Evolutionary conservation across 1,284 basidiomycete genomes (phyloP).

Genomic region (Neolentinus lepideus): DNA sequence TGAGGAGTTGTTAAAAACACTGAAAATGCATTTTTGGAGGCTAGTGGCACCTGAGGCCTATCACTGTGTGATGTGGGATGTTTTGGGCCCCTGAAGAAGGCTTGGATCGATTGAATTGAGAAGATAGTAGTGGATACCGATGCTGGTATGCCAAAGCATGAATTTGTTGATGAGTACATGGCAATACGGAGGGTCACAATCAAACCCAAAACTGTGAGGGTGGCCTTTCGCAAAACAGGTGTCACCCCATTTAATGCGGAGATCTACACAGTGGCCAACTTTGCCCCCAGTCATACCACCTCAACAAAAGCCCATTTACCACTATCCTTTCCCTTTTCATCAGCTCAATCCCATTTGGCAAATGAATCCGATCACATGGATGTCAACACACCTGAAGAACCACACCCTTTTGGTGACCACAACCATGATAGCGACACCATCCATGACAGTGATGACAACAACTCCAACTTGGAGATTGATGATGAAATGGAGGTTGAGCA

Average conservation of each 20-base stretch:
- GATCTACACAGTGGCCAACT: background rate
- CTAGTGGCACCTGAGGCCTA: too few species aligned
- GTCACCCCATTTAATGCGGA: background rate
- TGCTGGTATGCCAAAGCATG: background rate
- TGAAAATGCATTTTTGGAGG: too few species aligned
- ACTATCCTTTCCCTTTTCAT: too few species aligned
- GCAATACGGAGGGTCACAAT: background rate
- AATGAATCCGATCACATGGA: too few species aligned
- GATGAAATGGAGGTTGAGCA: too few species aligned
- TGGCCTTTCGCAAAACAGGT: background rate
- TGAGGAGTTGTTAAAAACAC: too few species aligned
- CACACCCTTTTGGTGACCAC: too few species aligned
- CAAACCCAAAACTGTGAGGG: background rate
- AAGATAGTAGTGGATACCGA: background rate
- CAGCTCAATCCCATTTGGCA: too few species aligned
- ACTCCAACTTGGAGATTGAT: too few species aligned
- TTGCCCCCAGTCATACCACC: background rate
- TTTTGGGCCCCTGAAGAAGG: background rate
- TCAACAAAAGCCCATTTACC: constrained; percentile 8
- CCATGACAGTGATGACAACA: too few species aligned
- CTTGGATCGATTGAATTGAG: background rate
- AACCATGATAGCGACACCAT: too few species aligned
- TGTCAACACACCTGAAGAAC: too few species aligned
- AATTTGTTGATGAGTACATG: constrained; percentile 1
- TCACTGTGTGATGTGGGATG: background rate